A percentile compares a stretch with the other conserved stretches of the same genome.
Conservation (phyloP, 208 protist genomes). For the Trypanosomatidae sp. region DNA sequence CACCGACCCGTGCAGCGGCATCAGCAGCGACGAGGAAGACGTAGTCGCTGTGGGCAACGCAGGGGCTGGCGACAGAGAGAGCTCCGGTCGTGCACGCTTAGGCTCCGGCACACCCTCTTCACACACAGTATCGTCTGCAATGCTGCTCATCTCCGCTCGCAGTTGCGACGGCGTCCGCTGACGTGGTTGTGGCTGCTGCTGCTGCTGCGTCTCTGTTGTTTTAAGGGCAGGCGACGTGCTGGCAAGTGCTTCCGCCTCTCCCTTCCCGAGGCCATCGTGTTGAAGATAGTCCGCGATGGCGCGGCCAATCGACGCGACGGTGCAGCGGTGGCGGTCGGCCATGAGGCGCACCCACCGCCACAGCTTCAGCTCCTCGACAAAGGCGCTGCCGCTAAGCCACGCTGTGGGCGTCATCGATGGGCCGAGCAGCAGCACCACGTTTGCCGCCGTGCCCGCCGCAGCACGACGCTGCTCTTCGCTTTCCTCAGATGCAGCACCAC, state of each 20-base stretch:
- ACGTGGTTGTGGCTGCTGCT: too few species aligned
- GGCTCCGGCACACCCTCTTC: background rate
- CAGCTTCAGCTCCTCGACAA: conserved; percentile 87
- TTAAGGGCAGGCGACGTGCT: background rate
- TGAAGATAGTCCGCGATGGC: conserved; percentile 18
- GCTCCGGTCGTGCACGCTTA: conserved; percentile 15
- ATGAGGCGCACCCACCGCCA: conserved; percentile 81
- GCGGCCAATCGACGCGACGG: conserved; percentile 4
- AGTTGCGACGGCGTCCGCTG: background rate
- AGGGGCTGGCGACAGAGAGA: background rate
- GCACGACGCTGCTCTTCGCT: too few species aligned
- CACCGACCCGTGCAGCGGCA: conserved; percentile 3
- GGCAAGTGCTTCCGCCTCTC: background rate
- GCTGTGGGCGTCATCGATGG: conserved; percentile 38
- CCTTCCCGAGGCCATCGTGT: conserved; percentile 1
- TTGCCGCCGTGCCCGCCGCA: too few species aligned
- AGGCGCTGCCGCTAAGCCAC: conserved; percentile 78
- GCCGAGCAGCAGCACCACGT: conserved; percentile 23
- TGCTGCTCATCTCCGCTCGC: background rate
- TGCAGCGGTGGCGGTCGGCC: conserved; percentile 33
- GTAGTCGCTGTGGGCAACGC: background rate
- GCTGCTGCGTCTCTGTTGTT: too few species aligned
- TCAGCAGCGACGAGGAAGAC: background rate
- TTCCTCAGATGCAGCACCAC: too few species aligned
- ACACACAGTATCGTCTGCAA: background rate